A percentile compares a stretch with the other conserved stretches of the same genome.
Conservation (phyloP, 2,329 filamentous ascomycete species). For the Fusarium nematophilum region DNA sequence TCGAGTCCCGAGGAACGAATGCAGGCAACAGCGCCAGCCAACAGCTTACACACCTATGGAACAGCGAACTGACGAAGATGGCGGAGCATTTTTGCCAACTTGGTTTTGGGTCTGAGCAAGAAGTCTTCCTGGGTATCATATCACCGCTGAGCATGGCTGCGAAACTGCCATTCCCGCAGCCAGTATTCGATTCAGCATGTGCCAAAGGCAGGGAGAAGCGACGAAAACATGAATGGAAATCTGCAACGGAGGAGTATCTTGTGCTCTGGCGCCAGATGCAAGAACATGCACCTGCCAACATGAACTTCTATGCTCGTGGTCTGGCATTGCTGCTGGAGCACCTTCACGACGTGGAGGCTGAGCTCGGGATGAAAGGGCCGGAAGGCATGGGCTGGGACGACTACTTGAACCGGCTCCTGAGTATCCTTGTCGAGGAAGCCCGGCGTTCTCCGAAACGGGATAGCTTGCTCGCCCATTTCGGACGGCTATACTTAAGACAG, state of each 20-base stretch:
- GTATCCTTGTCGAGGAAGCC: no score
- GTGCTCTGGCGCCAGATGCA: not conserved
- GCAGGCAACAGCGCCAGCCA: rapidly evolving
- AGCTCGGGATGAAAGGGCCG: no score
- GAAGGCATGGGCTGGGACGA: no score
- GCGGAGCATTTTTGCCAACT: not conserved
- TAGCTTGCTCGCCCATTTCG: no score
- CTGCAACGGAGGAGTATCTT: rapidly evolving
- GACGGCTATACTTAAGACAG: no score
- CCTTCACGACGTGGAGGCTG: not conserved
- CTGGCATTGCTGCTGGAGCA: not conserved
- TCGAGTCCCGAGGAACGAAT: no score
- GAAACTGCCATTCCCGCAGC: not conserved
- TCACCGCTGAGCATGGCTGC: not conserved
- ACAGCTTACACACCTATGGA: not conserved
- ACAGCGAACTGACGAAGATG: not conserved
- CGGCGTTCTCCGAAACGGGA: no score
- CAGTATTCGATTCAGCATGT: not conserved
- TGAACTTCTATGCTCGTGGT: not conserved
- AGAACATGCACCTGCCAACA: not conserved
- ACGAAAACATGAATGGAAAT: rapidly evolving
- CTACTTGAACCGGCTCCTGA: no score
- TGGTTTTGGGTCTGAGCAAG: not conserved
- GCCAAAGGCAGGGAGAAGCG: not conserved
- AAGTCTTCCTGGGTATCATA: not conserved